Evolutionary conservation across 495 filamentous ascomycete genomes (phyloP), one percentile per base, ranked within the genome.

Genomic region (Trichoderma reesei): DNA sequence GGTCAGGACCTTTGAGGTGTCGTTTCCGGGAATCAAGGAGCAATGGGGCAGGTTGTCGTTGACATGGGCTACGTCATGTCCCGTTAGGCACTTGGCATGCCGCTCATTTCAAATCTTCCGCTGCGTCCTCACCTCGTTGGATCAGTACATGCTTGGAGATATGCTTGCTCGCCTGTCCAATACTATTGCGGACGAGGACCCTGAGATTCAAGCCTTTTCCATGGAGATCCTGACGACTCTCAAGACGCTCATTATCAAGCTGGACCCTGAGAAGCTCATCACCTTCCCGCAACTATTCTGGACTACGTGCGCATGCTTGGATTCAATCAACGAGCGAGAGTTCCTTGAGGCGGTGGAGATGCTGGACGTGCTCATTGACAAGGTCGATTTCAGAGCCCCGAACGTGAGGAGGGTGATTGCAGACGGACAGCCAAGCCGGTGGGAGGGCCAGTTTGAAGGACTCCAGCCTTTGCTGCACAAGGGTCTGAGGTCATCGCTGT

Each of bases 101-200:
- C 85, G 94, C 51, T 98, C 95, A 7, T 96, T 99, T 74, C 95
- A 99, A 73, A 88, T 98, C 1, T 99, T 97, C 79, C 84, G 94
- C 11, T 97, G 92, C 71, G 90, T 97, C 62, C 85, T 93, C 41
- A 92, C 89, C 10, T 89, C 90, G 2, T 75, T 97, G 31, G 95
- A 98, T 70, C 91, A 92, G 64, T 75, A 84, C 61, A 98, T 97
- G 93, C 82, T 99, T 16, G 90, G 89, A 1, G 94, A 98, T 68
- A 98, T 98, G 90, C 83, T 99, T 20, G 91, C 88, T 59, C 81
- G 95, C 33, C 83, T 98, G 33, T 97, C 92, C 3, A 97, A 96
- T 74, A 97, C 92, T 0, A 95, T 99, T 65, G 90, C 94, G 1
- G 91, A 96, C 67, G 90, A 96, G 67, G 89, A 92, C 66, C 79